A percentile compares a stretch with the other conserved stretches of the same genome.
These are phyloP conservation scores for Scedosporium dehoogii DNA, from an alignment of 2,329 filamentous ascomycete species.

Conservation along the genomic window DNA sequence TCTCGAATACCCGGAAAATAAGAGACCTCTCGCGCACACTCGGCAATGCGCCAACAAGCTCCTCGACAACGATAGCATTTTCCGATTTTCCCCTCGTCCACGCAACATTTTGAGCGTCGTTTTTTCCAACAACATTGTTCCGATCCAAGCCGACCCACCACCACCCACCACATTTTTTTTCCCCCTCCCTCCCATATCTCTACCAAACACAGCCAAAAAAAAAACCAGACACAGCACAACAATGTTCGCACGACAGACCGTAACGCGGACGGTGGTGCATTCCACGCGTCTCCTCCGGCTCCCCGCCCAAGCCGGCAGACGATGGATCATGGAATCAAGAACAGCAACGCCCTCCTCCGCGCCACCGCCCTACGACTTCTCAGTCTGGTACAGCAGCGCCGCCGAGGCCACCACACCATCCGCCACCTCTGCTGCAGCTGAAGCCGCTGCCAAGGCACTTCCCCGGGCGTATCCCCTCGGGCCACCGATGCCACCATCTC, in stretches of 20 bases:
- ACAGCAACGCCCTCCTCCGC: not conserved
- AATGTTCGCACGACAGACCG: constrained; percentile 3
- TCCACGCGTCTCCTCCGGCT: not conserved
- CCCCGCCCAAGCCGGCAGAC: not conserved
- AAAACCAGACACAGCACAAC: not conserved
- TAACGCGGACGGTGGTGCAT: not conserved
- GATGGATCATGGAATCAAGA: not conserved
- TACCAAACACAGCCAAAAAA: not conserved
- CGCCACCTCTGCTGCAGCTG: not conserved
- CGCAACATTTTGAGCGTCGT: not conserved
- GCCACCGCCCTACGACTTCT: not conserved
- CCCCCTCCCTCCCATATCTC: not conserved
- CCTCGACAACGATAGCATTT: not conserved
- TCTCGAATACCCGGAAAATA: not conserved
- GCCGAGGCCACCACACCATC: not conserved
- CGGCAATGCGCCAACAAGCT: not conserved
- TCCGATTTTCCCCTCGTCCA: not conserved
- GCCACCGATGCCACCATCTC: not conserved
- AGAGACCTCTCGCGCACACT: not conserved
- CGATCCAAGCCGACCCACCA: not conserved
- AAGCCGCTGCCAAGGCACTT: not conserved
- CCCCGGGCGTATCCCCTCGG: constrained; percentile 4
- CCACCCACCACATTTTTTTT: not conserved
- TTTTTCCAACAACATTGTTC: not conserved
- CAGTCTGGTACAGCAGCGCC: not conserved